A percentile compares a stretch with the other conserved stretches of the same genome.
Conservation (phyloP, 2,329 filamentous ascomycete species). For the Ceratocystis alfenasii region DNA sequence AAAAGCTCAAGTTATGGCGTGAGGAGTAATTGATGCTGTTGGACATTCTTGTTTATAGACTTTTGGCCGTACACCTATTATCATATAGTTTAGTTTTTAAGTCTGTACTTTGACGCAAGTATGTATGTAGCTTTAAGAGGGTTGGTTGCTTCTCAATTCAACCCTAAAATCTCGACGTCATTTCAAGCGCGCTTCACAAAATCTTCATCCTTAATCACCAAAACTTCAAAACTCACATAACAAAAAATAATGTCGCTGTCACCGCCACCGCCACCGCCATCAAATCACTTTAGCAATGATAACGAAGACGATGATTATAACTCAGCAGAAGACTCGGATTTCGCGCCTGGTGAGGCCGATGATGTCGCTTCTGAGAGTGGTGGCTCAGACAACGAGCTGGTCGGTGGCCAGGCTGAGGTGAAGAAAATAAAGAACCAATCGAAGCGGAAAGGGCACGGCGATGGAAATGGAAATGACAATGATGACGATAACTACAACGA, state of each 20-base stretch:
- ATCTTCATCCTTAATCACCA: neutral
- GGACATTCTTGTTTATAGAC: constrained; percentile 9
- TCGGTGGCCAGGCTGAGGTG: neutral
- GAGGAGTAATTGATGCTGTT: neutral
- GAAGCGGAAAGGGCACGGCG: constrained; percentile 29
- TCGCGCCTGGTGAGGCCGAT: constrained; percentile 43
- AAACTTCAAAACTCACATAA: neutral
- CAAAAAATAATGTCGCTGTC: neutral
- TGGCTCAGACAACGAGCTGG: constrained; percentile 9
- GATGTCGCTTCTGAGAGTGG: constrained; percentile 26
- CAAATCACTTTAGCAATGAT: neutral
- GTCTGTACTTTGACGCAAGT: neutral
- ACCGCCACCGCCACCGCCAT: neutral
- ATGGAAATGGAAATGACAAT: constrained; percentile 19
- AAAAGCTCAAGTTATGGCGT: neutral
- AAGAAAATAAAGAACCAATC: constrained; percentile 20
- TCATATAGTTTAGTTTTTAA: neutral
- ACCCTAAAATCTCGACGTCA: neutral
- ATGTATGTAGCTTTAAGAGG: neutral
- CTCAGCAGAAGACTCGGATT: constrained; percentile 63
- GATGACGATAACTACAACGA: neutral
- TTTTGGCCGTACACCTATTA: neutral
- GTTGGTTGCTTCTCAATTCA: neutral
- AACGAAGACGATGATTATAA: constrained; percentile 38
- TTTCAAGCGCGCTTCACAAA: neutral